Evolutionary conservation across 106 monocot genomes (phyloP).

Genomic region (Xerophyta viscosa): DNA sequence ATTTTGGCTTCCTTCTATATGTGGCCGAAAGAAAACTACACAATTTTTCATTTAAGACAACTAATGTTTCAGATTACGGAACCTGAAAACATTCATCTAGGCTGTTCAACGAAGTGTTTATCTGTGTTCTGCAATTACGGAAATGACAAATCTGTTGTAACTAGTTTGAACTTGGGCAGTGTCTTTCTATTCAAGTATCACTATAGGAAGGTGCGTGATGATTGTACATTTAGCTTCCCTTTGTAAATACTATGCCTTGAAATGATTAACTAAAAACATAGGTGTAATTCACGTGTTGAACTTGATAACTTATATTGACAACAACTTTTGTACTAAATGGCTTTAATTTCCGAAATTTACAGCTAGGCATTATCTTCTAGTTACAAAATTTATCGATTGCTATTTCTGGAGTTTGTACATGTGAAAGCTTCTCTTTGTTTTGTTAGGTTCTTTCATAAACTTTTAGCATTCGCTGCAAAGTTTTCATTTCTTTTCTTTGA

Average conservation of each 20-base stretch:
- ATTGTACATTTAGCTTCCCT: not conserved
- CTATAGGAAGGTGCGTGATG: slow-evolving; percentile 32
- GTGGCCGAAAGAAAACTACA: not conserved
- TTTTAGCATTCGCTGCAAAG: too few species aligned
- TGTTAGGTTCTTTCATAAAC: too few species aligned
- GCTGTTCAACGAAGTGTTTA: slow-evolving; percentile 36
- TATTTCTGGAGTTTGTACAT: too few species aligned
- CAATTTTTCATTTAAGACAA: slow-evolving; percentile 19
- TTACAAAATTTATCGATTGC: too few species aligned
- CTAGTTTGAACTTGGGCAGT: slow-evolving; percentile 32
- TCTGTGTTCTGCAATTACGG: slow-evolving; percentile 45
- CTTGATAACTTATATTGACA: too few species aligned
- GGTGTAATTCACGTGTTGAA: too few species aligned
- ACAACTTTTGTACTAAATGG: too few species aligned
- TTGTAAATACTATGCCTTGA: not conserved
- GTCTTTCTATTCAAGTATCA: slow-evolving; percentile 48
- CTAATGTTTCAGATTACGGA: slow-evolving; percentile 48
- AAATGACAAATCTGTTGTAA: slow-evolving; percentile 37
- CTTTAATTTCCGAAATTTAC: too few species aligned
- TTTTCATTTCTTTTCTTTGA: too few species aligned
- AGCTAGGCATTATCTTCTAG: too few species aligned
- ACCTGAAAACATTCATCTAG: slow-evolving; percentile 27
- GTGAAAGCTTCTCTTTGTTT: too few species aligned
- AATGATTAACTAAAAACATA: not conserved
- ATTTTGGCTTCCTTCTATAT: not conserved